phyloP scores from a whole-genome alignment of 2,329 filamentous ascomycete species.

The Colletotrichum melonis region DNA sequence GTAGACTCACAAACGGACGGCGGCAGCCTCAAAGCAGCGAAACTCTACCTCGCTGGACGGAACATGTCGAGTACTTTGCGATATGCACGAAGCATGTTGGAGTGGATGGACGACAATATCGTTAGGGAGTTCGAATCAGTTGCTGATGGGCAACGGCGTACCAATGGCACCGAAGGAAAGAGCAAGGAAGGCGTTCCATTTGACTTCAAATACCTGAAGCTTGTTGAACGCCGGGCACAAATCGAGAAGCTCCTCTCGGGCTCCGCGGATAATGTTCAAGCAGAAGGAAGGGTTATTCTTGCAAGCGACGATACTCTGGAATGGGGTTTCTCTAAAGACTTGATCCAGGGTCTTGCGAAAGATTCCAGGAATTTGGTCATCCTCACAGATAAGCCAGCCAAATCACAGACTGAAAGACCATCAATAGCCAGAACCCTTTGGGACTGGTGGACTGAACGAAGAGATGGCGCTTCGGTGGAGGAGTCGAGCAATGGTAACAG shows the following conservation, averaged over 20 bases:
- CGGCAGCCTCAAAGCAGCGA: constrained; percentile 63
- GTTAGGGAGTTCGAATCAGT: constrained; percentile 89
- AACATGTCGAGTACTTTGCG: constrained; percentile 90
- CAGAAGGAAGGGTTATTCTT: constrained; percentile 79
- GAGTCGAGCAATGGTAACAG: constrained; percentile 64
- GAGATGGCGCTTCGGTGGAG: constrained; percentile 71
- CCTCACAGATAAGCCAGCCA: constrained; percentile 78
- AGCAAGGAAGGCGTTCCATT: constrained; percentile 77
- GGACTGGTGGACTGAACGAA: constrained; percentile 80
- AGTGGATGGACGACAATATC: constrained; percentile 99
- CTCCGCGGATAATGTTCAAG: constrained; percentile 52
- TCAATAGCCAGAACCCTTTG: constrained; percentile 82
- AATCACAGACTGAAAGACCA: constrained; percentile 55
- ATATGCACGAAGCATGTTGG: constrained; percentile 93
- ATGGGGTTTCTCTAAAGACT: constrained; percentile 92
- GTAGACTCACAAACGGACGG: constrained; percentile 66
- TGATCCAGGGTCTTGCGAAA: constrained; percentile 78
- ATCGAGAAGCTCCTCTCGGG: constrained; percentile 75
- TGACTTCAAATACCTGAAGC: constrained; percentile 86
- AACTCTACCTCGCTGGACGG: constrained; percentile 85
- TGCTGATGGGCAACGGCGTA: constrained; percentile 62
- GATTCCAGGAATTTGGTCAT: constrained; percentile 87
- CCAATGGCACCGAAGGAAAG: constrained; percentile 59
- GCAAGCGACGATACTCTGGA: constrained; percentile 91
- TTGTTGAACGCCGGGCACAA: constrained; percentile 85